These are phyloP conservation scores for Pyricularia grisea DNA, from an alignment of 2,329 filamentous ascomycete genomes.

Conservation along the genomic window DNA sequence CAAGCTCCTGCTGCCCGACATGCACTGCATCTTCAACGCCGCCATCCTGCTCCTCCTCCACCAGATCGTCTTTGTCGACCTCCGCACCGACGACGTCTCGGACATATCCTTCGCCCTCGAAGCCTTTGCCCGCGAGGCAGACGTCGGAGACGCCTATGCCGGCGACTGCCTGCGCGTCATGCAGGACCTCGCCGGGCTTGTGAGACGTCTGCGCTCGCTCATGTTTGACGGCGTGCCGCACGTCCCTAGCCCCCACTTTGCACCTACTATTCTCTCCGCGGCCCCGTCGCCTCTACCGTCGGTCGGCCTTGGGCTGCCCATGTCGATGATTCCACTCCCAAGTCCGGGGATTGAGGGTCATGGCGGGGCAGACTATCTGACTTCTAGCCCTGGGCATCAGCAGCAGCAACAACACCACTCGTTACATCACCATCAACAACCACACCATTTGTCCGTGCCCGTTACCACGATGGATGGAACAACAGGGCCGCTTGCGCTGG, in stretches of 20 bases:
- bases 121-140: constrained; percentile 29
- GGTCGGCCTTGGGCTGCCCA: background rate
- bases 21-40: constrained; percentile 42
- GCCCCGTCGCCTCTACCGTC: background rate
- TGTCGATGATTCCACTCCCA: background rate
- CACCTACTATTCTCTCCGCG: background rate
- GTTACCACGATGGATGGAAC: background rate
- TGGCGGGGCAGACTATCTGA: background rate
- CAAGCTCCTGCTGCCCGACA: constrained; percentile 31
- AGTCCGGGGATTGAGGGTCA: background rate
- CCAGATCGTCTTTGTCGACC: constrained; percentile 27
- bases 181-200: constrained; percentile 6
- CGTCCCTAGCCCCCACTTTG: constrained; percentile 1
- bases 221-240: constrained; percentile 6
- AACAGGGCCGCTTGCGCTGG: background rate
- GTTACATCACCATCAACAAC: background rate
- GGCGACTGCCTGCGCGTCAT: constrained; percentile 10
- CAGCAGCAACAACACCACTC: background rate
- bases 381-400: background rate
- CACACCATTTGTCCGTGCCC: background rate
- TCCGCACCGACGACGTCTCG: constrained; percentile 16
- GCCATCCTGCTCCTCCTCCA: constrained; percentile 37
- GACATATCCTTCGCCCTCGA: constrained; percentile 30
- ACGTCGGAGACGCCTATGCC: constrained; percentile 27
- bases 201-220: constrained; percentile 3